Base-by-base conservation (phyloP, 163 green algal genomes). In the Trebouxiophyceae sp. region DNA sequence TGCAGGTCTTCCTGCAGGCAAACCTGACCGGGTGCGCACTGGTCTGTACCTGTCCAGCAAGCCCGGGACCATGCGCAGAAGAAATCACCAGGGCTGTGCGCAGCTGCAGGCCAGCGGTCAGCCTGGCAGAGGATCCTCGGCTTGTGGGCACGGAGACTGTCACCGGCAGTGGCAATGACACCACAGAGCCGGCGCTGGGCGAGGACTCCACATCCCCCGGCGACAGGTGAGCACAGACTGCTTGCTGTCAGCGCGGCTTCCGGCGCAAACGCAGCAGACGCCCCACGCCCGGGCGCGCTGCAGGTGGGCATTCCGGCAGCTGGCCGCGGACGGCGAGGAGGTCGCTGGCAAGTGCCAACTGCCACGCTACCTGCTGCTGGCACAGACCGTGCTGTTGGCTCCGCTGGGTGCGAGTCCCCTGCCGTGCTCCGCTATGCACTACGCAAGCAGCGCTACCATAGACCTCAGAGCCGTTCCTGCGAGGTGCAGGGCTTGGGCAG, bases 281-380 rank as follows among this genome's bases (percentile, higher is more conserved):
- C 16, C 54, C 57, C 45, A 45, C 45, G n/a, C 54, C 59, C 16
- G 69, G 79, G 5, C 5, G 47, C 47, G 5, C 8, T 28, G 27
- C 54, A 66, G 73, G 45, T 84, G 74, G 73, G 79, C 79, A 5
- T 60, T 65, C 0, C 24, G 39, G 6, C 71, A 80, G 69, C 67
- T 91, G 32, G 50, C 57, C 22, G 75, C 75, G 46, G 72, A 84
- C 56, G 83, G 88, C 1, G 82, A 91, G 67, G 84, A 92, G 54
- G n/a, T 81, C 2, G 60, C 83, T 3, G 87, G 86, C 0, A 63
- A 69, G 26, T 63, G 76, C 7, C 31, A 27, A 3, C 47, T 79
- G 33, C 70, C 77, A 22, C 82, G 86, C 55, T 89, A 87, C 71
- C 76, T 91, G 8, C 60, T 88, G 27, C 81, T 92, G 44, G 73